phyloP scores from a whole-genome alignment of 495 filamentous ascomycete species.

The Pyrenula aspistea region DNA sequence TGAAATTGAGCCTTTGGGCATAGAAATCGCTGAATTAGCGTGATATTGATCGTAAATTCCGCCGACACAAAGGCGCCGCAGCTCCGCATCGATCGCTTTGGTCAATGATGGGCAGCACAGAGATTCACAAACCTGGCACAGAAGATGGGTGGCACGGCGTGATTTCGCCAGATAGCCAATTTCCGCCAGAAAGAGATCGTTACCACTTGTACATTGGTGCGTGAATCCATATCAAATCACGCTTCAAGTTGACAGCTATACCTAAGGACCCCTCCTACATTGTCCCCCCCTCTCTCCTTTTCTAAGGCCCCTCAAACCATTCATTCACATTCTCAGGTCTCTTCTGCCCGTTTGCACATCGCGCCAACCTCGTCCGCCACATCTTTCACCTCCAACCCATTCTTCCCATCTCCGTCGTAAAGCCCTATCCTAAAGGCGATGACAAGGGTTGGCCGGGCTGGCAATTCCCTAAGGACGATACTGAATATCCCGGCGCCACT shows the following conservation, averaged over 20 bases:
- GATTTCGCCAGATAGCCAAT: conserved; percentile 28
- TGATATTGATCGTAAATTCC: no score
- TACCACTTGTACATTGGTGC: conserved; percentile 64
- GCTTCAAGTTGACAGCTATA: neutral
- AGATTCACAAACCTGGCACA: conserved; percentile 13
- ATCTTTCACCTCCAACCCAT: conserved; percentile 68
- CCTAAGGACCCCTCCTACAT: neutral
- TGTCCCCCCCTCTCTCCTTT: no score
- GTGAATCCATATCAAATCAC: neutral
- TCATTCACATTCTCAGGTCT: conserved; percentile 18
- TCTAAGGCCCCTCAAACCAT: no score
- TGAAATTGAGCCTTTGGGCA: no score
- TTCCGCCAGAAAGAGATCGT: conserved; percentile 55
- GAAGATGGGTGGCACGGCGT: conserved; percentile 31
- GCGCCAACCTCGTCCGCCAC: conserved; percentile 42
- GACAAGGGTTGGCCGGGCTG: conserved; percentile 38
- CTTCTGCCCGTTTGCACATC: conserved; percentile 55
- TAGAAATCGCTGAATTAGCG: no score
- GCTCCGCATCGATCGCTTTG: no score
- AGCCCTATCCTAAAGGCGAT: conserved; percentile 53
- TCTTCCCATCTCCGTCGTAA: conserved; percentile 58
- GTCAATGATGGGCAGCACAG: neutral
- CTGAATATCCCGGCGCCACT: conserved; percentile 38
- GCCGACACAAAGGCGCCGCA: no score
- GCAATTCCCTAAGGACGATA: conserved; percentile 32